Evolutionary conservation across 805 yeast species (phyloP), one percentile per base, ranked within the genome.

Genomic region (Yamadazyma nakazawae): DNA sequence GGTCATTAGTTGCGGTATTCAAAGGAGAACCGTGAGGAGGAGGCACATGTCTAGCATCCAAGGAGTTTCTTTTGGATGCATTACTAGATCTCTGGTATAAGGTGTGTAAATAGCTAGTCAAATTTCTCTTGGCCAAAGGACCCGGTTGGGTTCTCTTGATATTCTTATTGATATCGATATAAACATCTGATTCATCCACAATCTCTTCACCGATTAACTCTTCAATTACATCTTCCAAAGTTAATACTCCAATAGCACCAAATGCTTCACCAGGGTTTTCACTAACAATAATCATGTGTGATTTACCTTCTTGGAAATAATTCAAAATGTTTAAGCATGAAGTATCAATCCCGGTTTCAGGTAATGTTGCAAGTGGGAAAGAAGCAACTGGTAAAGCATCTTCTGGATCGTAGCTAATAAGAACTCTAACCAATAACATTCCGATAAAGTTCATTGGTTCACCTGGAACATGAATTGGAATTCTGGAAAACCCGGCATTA

Each of bases 181-280:
- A 90, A 16, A 94, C 97, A 62, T 92, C 99, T 19, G 90, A 82
- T 68, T 92, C 99, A 62, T 92, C 99, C 36, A 92, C 92, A 59
- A 92, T 92, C 64, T 92, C 99, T 67, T 92, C 98, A 42, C 99
- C 99, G 64, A 92, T 92, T 53, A 92, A 76, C 67, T 92, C 99
- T 66, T 92, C 99, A 60, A 92, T 94, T n/a, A 92, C 97, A 61
- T 92, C 99, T 67, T 92, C 99, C 50, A 92, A 73, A 1, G 99
- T 92, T 37, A 92, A 72, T 9, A 92, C 96, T 53, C 99, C 99
- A 28, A 85, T 63, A 1, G 97, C 94, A 17, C 97, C 97, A 34
- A 75, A 74, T 1, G 85, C 76, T 55, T 76, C 80, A 37, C 99
- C 99, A 0, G 98, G 98, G 38, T 75, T 74, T 47, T 82, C 84